Base-by-base conservation (phyloP, 108 stramenopile species). In the Seminavis robusta region DNA sequence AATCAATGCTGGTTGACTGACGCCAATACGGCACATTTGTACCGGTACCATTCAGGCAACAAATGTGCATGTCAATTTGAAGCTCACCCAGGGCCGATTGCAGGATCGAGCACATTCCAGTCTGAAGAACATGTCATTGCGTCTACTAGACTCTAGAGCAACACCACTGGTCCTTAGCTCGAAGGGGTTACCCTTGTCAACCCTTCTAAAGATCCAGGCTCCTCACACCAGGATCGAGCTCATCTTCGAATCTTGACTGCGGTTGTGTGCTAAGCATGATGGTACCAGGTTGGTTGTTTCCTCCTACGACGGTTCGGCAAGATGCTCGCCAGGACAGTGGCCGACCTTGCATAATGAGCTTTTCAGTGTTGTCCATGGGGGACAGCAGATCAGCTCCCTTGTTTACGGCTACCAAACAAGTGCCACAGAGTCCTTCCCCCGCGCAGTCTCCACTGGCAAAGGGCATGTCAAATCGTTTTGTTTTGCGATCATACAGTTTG, bases 391-490 rank as follows among this genome's bases (percentile, higher is more conserved):
- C 52, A 25, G 13, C n/a, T 33, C 65, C 65, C 27, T 56, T 30
- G 17, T 38, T 31, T 4, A 67, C 57, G 19, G n/a, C 32, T 2
- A 59, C 57, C 21, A 48, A 48, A 23, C 65, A 69, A 16, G 68
- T 69, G 3, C 68, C 68, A 19, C 68, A 69, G 19, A 63, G n/a
- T 20, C 68, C 68, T 13, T 69, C 68, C 3, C 68, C 68, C 38
- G 32, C 68, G 47, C 68, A 69, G 51, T 69, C 34, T 5, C 61
- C 61, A 9, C 26, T 56, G 20, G 34, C 31, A 33, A 38, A 40
- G 9, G 68, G 68, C 54, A 39, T 32, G 43, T 69, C 68, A 47
- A 69, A 47, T n/a, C 68, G 68, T 38, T 21, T 19, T 16, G 68
- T 69, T 13, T 39, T 10, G 31, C 33, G 28, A 53, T 69, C 60